Base-by-base conservation (phyloP, 1,284 basidiomycete genomes). In the Malassezia caprae region DNA sequence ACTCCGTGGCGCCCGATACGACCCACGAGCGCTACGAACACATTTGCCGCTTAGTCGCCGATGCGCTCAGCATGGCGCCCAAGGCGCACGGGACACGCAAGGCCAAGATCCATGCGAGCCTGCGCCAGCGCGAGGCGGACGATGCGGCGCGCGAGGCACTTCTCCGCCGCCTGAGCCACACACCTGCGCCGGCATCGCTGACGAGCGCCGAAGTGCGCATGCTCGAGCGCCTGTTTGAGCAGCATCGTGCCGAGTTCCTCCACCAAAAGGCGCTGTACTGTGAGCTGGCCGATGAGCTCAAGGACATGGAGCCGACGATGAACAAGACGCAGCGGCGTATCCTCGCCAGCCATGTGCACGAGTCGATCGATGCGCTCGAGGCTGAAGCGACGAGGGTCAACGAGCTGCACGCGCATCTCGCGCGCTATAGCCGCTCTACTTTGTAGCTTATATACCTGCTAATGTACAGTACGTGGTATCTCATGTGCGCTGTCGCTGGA, bases 201-300 rank as follows among this genome's bases (percentile, higher is more conserved):
- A 26, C 35, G 8, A 17, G 7, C 15, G 8, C 28, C 24, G 55
- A 57, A 32, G 17, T 57, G 26, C 49, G 50, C 23, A 21, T 52
- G 43, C 45, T 57, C 27, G 55, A 57, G 45, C 55, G 51, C 40
- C 30, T 52, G 23, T 57, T 52, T 31, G 55, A 60, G 21, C 65
- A 72, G 46, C 68, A 73, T 46, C 53, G 64, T 51, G 67, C 70
- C 42, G 71, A 73, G 48, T 73, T 73, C 40, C 15, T 67, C 15
- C 71, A 72, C 46, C 64, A 67, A 28, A 51, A 65, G 4, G 58
- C 61, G 61, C 59, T 71, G 12, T 73, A 72, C 46, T 51, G 59
- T 2, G 69, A 73, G 44, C 61, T 73, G 17, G 71, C 71, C 2
- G 71, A 73, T 37, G 71, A 73, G 51, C 53, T 72, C 19, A 73